Conservation (phyloP, 1,139 yeast species). For the Kurtzmaniella quercitrusa region DNA sequence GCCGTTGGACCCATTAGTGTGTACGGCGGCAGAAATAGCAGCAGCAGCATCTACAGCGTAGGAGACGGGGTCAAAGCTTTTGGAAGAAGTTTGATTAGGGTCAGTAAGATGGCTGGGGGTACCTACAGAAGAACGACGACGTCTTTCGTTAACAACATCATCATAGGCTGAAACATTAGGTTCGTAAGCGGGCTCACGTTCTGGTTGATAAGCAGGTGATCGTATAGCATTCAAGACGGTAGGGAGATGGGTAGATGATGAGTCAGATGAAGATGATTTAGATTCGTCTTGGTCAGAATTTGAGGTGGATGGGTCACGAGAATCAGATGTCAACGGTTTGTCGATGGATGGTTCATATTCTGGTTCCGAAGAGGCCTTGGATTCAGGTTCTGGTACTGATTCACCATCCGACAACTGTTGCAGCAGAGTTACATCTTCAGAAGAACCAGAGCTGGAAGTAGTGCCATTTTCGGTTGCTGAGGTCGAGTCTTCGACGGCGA, state of each 20-base stretch:
- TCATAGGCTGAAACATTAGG: background rate
- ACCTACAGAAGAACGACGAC: background rate
- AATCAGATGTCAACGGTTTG: background rate
- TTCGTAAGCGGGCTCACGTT: constrained; percentile 1
- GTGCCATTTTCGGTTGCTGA: constrained; percentile 5
- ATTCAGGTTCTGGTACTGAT: background rate
- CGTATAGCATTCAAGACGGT: background rate
- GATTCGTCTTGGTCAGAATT: background rate
- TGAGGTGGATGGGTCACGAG: background rate
- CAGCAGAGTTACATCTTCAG: constrained; percentile 6
- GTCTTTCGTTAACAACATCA: background rate
- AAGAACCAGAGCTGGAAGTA: constrained; percentile 6
- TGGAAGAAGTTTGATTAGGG: background rate
- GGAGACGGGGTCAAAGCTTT: background rate
- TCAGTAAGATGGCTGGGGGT: background rate
- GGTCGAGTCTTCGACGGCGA: background rate
- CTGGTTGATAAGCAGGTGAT: background rate
- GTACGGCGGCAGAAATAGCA: constrained; percentile 1
- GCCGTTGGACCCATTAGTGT: background rate
- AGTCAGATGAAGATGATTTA: background rate
- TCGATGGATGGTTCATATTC: constrained; percentile 2
- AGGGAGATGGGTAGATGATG: background rate
- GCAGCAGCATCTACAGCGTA: constrained; percentile 1
- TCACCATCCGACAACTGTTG: constrained; percentile 4
- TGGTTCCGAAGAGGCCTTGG: background rate